Percentiles rank a stretch among this genome's conserved stretches.
Conservation (phyloP, 164 flowering plant genomes). For the Litsea cubeba region DNA sequence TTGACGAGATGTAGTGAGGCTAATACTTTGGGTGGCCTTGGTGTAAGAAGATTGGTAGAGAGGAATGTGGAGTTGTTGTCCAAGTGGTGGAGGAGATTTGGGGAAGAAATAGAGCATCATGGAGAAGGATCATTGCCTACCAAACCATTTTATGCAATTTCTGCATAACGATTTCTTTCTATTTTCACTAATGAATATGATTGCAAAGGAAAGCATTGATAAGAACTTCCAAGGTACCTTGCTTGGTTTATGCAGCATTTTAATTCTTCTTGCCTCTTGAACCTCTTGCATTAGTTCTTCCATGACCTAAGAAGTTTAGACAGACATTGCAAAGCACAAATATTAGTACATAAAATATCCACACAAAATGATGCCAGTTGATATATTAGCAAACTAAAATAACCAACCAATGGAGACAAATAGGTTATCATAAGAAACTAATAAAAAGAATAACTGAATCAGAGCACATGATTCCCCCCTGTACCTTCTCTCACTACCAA, state of each 20-base stretch:
- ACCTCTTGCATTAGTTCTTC: constrained; percentile 85
- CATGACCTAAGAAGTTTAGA: constrained; percentile 37
- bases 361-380: not conserved
- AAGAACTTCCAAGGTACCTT: constrained; percentile 40
- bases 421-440: not conserved
- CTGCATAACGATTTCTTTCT: too few relatives aligned
- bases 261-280: constrained; percentile 92
- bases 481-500: too few relatives aligned
- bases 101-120: not conserved
- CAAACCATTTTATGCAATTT: too few relatives aligned
- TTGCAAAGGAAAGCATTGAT: not conserved
- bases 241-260: constrained; percentile 93
- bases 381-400: not conserved
- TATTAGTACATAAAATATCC: too few relatives aligned
- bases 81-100: not conserved
- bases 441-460: too few relatives aligned
- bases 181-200: not conserved
- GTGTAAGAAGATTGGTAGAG: not conserved
- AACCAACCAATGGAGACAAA: not conserved
- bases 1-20: too few relatives aligned
- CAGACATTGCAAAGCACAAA: not conserved
- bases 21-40: not conserved
- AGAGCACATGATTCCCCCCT: too few relatives aligned
- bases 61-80: not conserved
- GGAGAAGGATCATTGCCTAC: too few relatives aligned